Evolutionary conservation across 1,284 basidiomycete genomes (phyloP), one percentile per base, ranked within the genome.

Genomic region (Apiotrichum porosum): DNA sequence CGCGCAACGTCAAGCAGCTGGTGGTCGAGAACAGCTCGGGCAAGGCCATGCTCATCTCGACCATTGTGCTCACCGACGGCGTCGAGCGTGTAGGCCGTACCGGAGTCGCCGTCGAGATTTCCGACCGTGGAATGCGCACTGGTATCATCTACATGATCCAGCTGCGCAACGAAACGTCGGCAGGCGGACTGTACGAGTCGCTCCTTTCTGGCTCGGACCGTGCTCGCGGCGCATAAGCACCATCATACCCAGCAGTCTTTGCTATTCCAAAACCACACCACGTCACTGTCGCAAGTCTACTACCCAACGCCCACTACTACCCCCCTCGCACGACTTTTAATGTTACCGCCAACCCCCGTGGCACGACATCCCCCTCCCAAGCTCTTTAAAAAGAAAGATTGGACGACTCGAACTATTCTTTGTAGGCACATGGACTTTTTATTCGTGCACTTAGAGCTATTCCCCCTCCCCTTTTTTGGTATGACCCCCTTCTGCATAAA

Each of bases 121-220:
- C 89, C 65, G 89, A 95, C 71, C 78, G 82, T 43, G 94, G 94
- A 8, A 73, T 81, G 46, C 81, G 92, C 49, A 95, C 93, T n/a
- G 95, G 95, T 12, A 85, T 97, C 66, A 79, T 98, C 48, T 97
- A 99, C 69, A 97, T 99, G 94, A 83, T 99, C 46, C 91, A 95
- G 73, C 74, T 93, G 36, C 80, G 87, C 58, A 94, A 88, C 69
- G 95, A 98, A 72, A 81, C 80, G 47, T 83, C 84, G 13, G 91
- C 94, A 9, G 80, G 79, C 15, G 88, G 86, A 2, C 72, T 99
- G 45, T 97, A 91, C 68, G 85, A 88, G 60, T 85, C 83, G 69
- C 78, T 99, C 60, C 75, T 98, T 24, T 83, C 82, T 46, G 94
- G 94, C 26, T 91, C 89, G 36, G 89, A 92, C 70, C 79, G 90